These are phyloP conservation scores for Yamagishiella unicocca DNA, from an alignment of 139 green algal species.

Conservation along the genomic window DNA sequence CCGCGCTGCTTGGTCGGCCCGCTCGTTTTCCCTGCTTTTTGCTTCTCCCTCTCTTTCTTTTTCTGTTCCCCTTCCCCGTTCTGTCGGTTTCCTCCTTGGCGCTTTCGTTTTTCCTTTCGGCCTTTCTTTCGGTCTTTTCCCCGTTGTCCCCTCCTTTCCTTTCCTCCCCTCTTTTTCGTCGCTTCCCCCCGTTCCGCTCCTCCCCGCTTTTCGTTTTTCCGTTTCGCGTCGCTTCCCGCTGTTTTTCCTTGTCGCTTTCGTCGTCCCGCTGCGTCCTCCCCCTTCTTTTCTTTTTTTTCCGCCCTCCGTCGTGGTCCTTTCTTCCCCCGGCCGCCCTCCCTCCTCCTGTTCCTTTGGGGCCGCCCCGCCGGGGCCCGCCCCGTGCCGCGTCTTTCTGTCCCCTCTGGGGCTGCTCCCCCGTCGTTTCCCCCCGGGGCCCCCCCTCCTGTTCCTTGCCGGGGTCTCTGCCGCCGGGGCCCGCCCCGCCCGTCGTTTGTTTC, in stretches of 20 bases:
- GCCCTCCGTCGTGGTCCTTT: background rate
- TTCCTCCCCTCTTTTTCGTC: background rate
- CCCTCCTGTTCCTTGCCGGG: too few species aligned
- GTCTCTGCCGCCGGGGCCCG: too few species aligned
- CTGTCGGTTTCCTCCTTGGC: background rate
- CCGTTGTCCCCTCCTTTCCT: background rate
- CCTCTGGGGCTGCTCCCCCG: too few species aligned
- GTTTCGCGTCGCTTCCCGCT: background rate
- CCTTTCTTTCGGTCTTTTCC: background rate
- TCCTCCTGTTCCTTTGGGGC: background rate
- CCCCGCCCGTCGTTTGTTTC: too few species aligned
- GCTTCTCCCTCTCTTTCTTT: background rate
- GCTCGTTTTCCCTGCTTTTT: background rate
- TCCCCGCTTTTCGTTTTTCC: background rate
- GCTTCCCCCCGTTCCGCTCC: too few species aligned
- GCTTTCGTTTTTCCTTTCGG: background rate
- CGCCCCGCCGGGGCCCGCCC: too few species aligned
- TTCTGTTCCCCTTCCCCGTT: background rate
- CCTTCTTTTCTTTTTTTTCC: background rate
- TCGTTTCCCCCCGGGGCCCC: too few species aligned
- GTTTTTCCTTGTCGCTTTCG: background rate
- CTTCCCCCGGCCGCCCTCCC: background rate
- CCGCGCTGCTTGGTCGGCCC: background rate
- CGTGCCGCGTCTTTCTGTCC: too few species aligned
- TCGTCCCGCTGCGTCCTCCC: background rate